Evolutionary conservation across 176 grass and related monocot genomes (phyloP), one percentile per base, ranked within the genome.

Genomic region (Alloteropsis semialata): DNA sequence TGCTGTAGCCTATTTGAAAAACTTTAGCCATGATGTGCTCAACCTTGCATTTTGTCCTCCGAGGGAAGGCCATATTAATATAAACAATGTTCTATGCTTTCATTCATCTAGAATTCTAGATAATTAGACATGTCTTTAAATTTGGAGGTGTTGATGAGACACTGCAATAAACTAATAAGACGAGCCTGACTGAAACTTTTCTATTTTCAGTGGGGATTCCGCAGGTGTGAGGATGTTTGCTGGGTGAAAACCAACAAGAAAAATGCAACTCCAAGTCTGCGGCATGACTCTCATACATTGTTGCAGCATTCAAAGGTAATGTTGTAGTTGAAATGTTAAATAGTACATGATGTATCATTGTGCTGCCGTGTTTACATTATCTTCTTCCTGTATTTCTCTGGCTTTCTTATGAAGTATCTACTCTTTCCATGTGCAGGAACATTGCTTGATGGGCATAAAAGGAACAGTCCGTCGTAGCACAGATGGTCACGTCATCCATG

Each of bases 361-460:
- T 33, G 29, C 59, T 53, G 5, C 24, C 36, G 22, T 69, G 30
- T 82, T 58, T 78, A 64, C 32, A 18, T 27, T 60, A 8, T 65
- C 37, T 24, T 46, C 55, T 28, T 32, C 24, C 27, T 5, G 3
- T 70, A 5, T 75, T 21, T 54, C 17, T 61, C 6, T 85, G n/a
- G 17, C 44, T 75, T 43, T 73, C 38, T 67, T 75, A 41, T 82
- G 82, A 87, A 88, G 67, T 70, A 63, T 74, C 16, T 49, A 45
- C 38, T 25, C 78, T 85, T 85, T 82, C n/a, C 28, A 80, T 84
- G 68, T 74, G n/a, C 69, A 98, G 96, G 96, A 98, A 76, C 96
- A 98, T 83, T 96, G 96, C 57, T 92, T 98, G 84, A 98, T 98
- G 96, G 96, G 96, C 75, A 98, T 98, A 89, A 98, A 95, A 90